Conservation (phyloP, 2,329 filamentous ascomycete genomes). For the Mollisia scopiformis region DNA sequence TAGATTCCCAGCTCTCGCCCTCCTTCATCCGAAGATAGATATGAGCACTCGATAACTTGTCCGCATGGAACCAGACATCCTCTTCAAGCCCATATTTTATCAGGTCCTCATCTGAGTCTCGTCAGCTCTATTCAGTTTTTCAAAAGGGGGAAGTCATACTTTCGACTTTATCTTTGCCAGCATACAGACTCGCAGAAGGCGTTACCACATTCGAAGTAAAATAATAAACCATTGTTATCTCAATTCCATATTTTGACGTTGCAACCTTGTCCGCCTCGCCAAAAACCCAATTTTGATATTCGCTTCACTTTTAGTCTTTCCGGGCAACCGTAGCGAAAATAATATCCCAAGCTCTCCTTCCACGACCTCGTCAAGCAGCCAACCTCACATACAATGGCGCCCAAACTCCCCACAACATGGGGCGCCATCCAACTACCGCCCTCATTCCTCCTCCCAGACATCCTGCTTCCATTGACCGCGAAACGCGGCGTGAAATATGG, state of each 20-base stretch:
- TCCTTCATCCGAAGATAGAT: constrained; percentile 88
- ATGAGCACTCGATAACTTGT: constrained; percentile 95
- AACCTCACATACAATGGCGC: constrained; percentile 38
- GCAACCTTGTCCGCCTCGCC: constrained; percentile 3
- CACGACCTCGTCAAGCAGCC: constrained; percentile 8
- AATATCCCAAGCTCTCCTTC: constrained; percentile 4
- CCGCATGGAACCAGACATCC: constrained; percentile 98
- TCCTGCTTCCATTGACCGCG: constrained; percentile 35
- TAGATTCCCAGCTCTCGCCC: constrained; percentile 80
- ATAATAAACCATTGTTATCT: constrained; percentile 82
- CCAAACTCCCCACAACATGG: constrained; percentile 39
- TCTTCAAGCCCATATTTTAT: constrained; percentile 94
- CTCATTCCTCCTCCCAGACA: constrained; percentile 35
- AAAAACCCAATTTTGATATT: constrained; percentile 35
- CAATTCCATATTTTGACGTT: constrained; percentile 25
- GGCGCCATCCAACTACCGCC: constrained; percentile 30
- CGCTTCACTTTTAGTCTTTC: constrained; percentile 18
- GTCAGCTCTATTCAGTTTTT: not conserved
- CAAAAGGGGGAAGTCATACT: constrained; percentile 56
- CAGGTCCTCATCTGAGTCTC: constrained; percentile 80
- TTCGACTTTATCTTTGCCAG: constrained; percentile 98
- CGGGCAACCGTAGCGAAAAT: constrained; percentile 30
- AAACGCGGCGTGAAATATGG: constrained; percentile 46
- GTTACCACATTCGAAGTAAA: constrained; percentile 85
- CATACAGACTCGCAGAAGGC: constrained; percentile 87